Evolutionary conservation across 1,139 yeast species (phyloP), one percentile per base, ranked within the genome.

Genomic region (Scheffersomyces illinoinensis): DNA sequence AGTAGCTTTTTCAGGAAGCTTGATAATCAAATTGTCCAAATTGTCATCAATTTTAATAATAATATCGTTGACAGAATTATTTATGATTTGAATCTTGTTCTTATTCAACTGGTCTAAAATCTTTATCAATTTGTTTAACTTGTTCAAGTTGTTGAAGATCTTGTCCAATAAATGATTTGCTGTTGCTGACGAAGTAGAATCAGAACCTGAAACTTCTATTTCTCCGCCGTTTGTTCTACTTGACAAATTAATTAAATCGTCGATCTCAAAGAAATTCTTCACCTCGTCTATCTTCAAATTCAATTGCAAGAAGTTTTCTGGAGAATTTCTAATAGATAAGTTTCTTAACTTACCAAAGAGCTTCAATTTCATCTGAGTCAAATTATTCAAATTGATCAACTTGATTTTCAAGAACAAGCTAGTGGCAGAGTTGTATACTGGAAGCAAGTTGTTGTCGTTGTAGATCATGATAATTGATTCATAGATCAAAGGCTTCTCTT

Each of bases 391-490:
- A 52, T 56, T 55, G 21, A 68, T 56, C 52, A 79, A 64, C 55
- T 71, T 68, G 7, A 78, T 73, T 56, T 71, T 70, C 39, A 81
- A 65, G 50, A 80, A 71, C n/a, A 81, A 66, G 54, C 76, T 66
- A 8, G 78, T 73, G 4, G 81, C 69, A 4, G 82, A 76, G 54
- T 75, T 75, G 24, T 68, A 58, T 10, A 79, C 59, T 0, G 84
- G 84, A 18, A 80, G 62, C 50, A 78, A 70, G 19, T 70, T 64
- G 49, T 74, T 73, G 55, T 75, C 61, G 59, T 79, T 80, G 62
- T 70, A 76, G 6, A 81, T 64, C 56, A 76, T 70, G 51, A 79
- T 69, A 4, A 72, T 65, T 4, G 80, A 71, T 60, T 76, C 76
- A 61, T 75, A 73, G 21, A 39, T 46, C 50, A 53, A 47, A 2